Evolutionary conservation across 2,329 filamentous ascomycete species (phyloP), one percentile per base, ranked within the genome.

Genomic region (Byssothecium circinans): DNA sequence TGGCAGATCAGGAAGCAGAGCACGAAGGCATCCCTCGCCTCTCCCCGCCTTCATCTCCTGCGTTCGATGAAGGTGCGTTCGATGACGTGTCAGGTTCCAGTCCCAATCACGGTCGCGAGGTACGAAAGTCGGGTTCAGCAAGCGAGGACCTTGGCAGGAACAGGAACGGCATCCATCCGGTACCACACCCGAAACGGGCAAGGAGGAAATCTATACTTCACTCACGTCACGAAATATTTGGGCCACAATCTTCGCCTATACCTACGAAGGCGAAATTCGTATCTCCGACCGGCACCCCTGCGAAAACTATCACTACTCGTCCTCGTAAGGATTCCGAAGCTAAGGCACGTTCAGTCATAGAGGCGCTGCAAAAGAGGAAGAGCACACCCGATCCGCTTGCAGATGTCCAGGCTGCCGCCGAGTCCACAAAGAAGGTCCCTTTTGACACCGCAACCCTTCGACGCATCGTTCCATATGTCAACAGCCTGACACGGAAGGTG

Each of bases 1-100:
- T 95, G n/a, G 89, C 89, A 37, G 84, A 84, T 37, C 77, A 85
- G 53, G 82, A 85, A 57, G 81, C 81, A 38, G 81, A 84, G 43
- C 81, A 84, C 20, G 80, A 83, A 49, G 73, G 78, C 17, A 73
- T 75, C 18, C 76, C 77, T 27, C 75, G 77, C 32, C 70, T 75
- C 29, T 82, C 81, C 7, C 68, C 70, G 27, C 80, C 81, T 6
- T 84, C 81, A 1, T 77, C 76, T 12, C 79, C 82, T 2, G 78
- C 76, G 8, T 80, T 81, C 57, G 81, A 83, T 57, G 78, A 80
- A 53, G 78, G 79, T 57, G 78, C 77, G 40, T 83, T 82, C 45
- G 81, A 84, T 45, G 80, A 81, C 32, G 74, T 76, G 45, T 71
- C 74, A 29, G 65, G 69, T 8, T 62, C 71, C 23, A 66, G 57